Conservation (phyloP, 23 red algal species). For the Gracilaria caudata region DNA sequence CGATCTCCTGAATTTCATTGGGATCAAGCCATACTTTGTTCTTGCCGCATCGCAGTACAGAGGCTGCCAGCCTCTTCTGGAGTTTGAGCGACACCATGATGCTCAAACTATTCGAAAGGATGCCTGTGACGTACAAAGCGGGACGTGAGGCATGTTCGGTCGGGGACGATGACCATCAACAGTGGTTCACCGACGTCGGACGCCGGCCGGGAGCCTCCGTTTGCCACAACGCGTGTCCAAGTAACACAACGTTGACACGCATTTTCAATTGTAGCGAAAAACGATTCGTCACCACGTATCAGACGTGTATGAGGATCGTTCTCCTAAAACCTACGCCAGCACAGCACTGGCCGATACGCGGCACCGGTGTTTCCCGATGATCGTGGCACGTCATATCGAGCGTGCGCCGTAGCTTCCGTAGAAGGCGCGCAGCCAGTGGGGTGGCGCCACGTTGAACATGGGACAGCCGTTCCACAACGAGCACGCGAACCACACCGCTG, state of each 20-base stretch:
- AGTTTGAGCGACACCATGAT: slow-evolving; percentile 90
- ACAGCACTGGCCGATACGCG: neutral
- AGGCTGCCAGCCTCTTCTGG: slow-evolving; percentile 98
- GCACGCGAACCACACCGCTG: neutral
- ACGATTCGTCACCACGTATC: neutral
- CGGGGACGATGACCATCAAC: neutral
- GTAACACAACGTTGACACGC: neutral
- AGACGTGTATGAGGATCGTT: no score
- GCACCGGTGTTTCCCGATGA: neutral
- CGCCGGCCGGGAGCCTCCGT: no score
- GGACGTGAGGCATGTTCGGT: no score
- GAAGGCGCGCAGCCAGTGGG: neutral
- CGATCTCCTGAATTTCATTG: slow-evolving; percentile 90
- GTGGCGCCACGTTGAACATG: neutral
- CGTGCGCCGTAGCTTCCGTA: neutral
- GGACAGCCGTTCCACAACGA: neutral
- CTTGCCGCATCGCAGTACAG: slow-evolving; percentile 84
- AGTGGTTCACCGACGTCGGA: neutral
- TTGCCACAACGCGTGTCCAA: neutral
- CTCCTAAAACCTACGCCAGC: no score
- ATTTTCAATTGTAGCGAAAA: no score
- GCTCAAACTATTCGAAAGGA: neutral
- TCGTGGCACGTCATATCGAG: neutral
- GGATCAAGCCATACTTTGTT: slow-evolving; percentile 99
- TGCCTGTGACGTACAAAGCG: neutral